Conservation (phyloP, 1,284 basidiomycete genomes). For the Leccinum pachyderme region DNA sequence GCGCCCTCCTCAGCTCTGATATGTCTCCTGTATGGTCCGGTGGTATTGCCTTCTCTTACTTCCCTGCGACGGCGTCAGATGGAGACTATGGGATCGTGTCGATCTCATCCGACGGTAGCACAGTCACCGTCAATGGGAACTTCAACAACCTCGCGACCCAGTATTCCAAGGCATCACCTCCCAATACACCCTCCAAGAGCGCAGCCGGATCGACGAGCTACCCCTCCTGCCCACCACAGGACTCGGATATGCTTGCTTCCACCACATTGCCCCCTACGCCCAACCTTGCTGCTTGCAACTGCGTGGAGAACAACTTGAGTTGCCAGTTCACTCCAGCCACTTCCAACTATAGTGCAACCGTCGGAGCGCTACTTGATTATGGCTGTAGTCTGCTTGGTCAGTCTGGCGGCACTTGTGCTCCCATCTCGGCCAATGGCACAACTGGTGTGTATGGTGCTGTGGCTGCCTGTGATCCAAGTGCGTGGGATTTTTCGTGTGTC, state of each 20-base stretch:
- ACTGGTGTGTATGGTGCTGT: conserved; percentile 76
- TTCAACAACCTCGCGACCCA: conserved; percentile 65
- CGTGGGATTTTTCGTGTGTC: conserved; percentile 31
- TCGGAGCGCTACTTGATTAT: conserved; percentile 68
- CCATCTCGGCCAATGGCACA: conserved; percentile 72
- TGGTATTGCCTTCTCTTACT: conserved; percentile 86
- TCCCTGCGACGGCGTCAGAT: conserved; percentile 63
- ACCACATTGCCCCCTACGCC: conserved; percentile 81
- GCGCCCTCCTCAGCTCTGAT: conserved; percentile 66
- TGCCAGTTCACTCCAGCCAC: conserved; percentile 71
- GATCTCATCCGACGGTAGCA: conserved; percentile 58
- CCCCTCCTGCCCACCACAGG: conserved; percentile 64
- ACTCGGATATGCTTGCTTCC: conserved; percentile 61
- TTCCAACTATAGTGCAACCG: conserved; percentile 60
- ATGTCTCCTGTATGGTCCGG: conserved; percentile 85
- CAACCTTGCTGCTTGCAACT: conserved; percentile 74
- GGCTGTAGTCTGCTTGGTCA: conserved; percentile 72
- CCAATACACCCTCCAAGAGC: conserved; percentile 63
- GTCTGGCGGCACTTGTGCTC: conserved; percentile 58
- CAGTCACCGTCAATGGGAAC: conserved; percentile 65
- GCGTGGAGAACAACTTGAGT: conserved; percentile 64
- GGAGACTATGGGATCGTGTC: conserved; percentile 86
- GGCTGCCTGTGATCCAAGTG: conserved; percentile 73
- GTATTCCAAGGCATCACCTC: conserved; percentile 56
- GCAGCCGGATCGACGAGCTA: conserved; percentile 54